Conservation (phyloP, 495 filamentous ascomycete genomes). For the Haplographium delicatum region DNA sequence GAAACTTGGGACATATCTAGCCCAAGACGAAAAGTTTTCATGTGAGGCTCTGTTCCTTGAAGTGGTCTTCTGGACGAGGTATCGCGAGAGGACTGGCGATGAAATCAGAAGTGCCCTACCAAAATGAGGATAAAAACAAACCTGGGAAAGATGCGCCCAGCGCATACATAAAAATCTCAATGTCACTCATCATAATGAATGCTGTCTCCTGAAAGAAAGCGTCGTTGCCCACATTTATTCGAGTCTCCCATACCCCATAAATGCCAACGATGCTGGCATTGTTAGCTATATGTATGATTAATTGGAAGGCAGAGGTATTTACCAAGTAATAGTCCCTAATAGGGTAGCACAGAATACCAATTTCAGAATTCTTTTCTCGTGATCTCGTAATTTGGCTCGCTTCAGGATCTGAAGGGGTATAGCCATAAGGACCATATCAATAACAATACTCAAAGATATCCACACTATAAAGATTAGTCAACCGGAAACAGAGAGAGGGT, state of each 20-base stretch:
- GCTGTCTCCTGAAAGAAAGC: slow-evolving; percentile 9
- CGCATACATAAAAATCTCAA: slow-evolving; percentile 21
- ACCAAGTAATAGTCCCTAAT: slow-evolving; percentile 17
- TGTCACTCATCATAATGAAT: slow-evolving; percentile 18
- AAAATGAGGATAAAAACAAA: neutral
- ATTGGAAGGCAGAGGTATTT: neutral
- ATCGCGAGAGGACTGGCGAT: slow-evolving; percentile 10
- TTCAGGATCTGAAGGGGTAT: slow-evolving; percentile 10
- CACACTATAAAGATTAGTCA: slow-evolving; percentile 11
- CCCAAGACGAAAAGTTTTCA: slow-evolving; percentile 14
- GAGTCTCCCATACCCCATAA: slow-evolving; percentile 10
- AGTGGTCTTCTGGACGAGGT: slow-evolving; percentile 6
- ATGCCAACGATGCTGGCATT: slow-evolving; percentile 7
- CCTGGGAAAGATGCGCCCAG: slow-evolving; percentile 20
- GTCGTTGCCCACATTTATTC: neutral
- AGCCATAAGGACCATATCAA: slow-evolving; percentile 14
- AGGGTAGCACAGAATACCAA: slow-evolving; percentile 17
- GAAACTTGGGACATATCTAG: slow-evolving; percentile 13
- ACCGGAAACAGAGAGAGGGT: neutral
- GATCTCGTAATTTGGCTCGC: neutral
- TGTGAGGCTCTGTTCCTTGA: neutral
- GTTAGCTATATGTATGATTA: neutral
- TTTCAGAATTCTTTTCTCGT: slow-evolving; percentile 13
- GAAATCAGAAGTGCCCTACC: neutral
- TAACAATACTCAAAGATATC: slow-evolving; percentile 12